A percentile compares a stretch with the other conserved stretches of the same genome.
Evolutionary conservation across 1,284 basidiomycete species (phyloP).

Genomic region (Pascua guehoae): DNA sequence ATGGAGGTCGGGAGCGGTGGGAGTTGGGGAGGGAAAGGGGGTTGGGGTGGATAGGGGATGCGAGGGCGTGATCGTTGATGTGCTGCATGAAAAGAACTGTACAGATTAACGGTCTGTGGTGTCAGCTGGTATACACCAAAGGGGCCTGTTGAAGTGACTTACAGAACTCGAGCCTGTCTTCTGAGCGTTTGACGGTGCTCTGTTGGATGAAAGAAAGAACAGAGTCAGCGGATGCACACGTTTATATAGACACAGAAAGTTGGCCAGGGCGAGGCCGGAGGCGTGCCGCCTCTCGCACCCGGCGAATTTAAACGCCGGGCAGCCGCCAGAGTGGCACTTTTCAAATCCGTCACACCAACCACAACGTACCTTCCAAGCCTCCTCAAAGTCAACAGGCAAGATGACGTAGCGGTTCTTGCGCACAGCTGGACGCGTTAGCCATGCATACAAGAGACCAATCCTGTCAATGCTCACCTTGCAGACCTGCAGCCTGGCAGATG

Average conservation of each 20-base stretch:
- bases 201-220: slow-evolving; percentile 56
- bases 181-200: slow-evolving; percentile 80
- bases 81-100: slow-evolving; percentile 14
- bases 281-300: slow-evolving; percentile 6
- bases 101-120: slow-evolving; percentile 35
- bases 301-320: slow-evolving; percentile 15
- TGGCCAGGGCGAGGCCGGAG: no score
- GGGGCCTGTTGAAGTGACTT: slow-evolving; percentile 43
- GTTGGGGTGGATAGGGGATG: neutral
- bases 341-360: no score
- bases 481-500: slow-evolving; percentile 93
- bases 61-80: slow-evolving; percentile 3
- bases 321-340: slow-evolving; percentile 11
- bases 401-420: slow-evolving; percentile 98
- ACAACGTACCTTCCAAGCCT: slow-evolving; percentile 88
- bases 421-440: slow-evolving; percentile 61
- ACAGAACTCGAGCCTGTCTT: slow-evolving; percentile 97
- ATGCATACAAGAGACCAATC: neutral
- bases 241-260: no score
- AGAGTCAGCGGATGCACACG: slow-evolving; percentile 3
- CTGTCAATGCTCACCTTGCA: slow-evolving; percentile 67
- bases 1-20: slow-evolving; percentile 8
- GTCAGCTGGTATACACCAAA: neutral
- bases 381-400: slow-evolving; percentile 94
- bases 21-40: neutral